Evolutionary conservation across 768 basidiomycete species (phyloP).

Genomic region (Candolleomyces efflorescens): DNA sequence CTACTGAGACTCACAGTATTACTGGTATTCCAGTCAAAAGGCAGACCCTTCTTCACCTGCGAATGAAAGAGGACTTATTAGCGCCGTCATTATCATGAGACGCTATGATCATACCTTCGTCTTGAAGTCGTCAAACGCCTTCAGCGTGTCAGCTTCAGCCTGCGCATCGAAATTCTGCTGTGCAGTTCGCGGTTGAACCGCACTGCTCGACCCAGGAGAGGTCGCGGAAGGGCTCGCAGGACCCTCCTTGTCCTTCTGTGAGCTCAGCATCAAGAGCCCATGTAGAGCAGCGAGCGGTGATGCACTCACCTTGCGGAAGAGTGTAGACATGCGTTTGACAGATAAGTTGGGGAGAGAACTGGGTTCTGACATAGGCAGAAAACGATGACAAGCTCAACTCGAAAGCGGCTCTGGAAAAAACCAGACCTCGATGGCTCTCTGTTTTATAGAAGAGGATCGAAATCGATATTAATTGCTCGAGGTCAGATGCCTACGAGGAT

Average conservation of each 20-base stretch:
- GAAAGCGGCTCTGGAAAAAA: too few species aligned
- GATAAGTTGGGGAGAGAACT: neutral
- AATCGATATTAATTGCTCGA: too few species aligned
- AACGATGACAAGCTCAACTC: too few species aligned
- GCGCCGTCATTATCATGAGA: neutral
- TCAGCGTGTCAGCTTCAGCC: conserved; percentile 9
- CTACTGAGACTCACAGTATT: too few species aligned
- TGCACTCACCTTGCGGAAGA: conserved; percentile 3
- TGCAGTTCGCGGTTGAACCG: neutral
- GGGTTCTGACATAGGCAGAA: too few species aligned
- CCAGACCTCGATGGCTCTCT: too few species aligned
- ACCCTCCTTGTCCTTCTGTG: neutral
- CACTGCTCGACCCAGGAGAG: neutral
- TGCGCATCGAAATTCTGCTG: neutral
- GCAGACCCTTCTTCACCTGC: conserved; percentile 43
- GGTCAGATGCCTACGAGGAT: too few species aligned
- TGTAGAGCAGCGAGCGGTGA: neutral
- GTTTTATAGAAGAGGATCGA: too few species aligned
- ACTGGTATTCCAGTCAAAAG: conserved; percentile 28
- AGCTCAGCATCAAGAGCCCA: neutral
- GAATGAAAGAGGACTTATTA: neutral
- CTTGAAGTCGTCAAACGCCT: conserved; percentile 37
- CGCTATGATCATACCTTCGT: conserved; percentile 31
- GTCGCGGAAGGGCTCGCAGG: neutral
- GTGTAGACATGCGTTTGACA: conserved; percentile 6